A percentile compares a stretch with the other conserved stretches of the same genome.
phyloP scores from a whole-genome alignment of 2,329 filamentous ascomycete genomes.

The Penicillium corylophilum region DNA sequence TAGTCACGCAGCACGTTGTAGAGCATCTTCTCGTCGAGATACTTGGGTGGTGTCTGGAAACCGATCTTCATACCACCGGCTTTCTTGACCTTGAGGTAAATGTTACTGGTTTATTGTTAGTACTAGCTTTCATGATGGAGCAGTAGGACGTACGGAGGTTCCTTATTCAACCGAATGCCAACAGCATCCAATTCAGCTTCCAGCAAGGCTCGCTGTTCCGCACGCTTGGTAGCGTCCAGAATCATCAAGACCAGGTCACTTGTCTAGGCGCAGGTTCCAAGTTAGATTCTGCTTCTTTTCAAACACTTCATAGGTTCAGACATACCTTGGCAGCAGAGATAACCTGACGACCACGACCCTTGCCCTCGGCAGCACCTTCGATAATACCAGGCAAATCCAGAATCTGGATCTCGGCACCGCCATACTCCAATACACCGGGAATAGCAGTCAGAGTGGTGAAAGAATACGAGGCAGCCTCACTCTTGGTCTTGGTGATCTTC shows the following conservation, averaged over 20 bases:
- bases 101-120: slow-evolving; percentile 63
- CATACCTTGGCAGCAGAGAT: slow-evolving; percentile 86
- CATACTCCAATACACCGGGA: slow-evolving; percentile 94
- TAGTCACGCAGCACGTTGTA: slow-evolving; percentile 98
- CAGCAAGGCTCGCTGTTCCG: slow-evolving; percentile 83
- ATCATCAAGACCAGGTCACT: slow-evolving; percentile 97
- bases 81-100: slow-evolving; percentile 94
- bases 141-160: slow-evolving; percentile 70
- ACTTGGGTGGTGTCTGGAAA: slow-evolving; percentile 84
- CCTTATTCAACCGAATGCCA: slow-evolving; percentile 86
- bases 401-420: slow-evolving; percentile 95
- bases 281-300: neutral
- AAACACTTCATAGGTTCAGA: neutral
- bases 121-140: neutral
- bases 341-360: slow-evolving; percentile 91
- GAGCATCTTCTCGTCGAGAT: slow-evolving; percentile 95
- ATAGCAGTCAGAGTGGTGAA: slow-evolving; percentile 98
- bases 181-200: slow-evolving; percentile 94
- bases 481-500: slow-evolving; percentile 97
- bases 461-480: slow-evolving; percentile 90
- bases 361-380: slow-evolving; percentile 92
- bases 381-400: slow-evolving; percentile 98
- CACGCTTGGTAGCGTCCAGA: slow-evolving; percentile 92
- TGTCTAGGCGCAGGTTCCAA: slow-evolving; percentile 57
- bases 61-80: slow-evolving; percentile 99